Base-by-base conservation (phyloP, 177 flowering plant genomes). In the Vitis hybrid region DNA sequence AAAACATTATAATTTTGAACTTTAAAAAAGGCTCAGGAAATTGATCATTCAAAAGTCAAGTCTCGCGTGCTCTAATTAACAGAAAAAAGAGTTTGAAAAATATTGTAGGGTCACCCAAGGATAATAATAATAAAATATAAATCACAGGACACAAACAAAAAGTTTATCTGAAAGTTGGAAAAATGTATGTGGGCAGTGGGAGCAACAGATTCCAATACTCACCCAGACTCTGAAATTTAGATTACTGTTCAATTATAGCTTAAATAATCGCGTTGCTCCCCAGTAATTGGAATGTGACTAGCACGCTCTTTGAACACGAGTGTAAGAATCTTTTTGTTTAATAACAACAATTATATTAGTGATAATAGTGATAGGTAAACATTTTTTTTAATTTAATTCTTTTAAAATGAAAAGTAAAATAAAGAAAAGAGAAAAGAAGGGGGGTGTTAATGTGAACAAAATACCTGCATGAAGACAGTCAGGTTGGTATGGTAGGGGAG, bases 381-480 rank as follows among this genome's bases (percentile, higher is more conserved):
- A 0, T 38, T 38, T 38, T 7, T 5, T 38, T 38, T 7, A 38
- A 8, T 5, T 38, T 38, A 38, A 28, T 28, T 38, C 9, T 38
- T 38, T 38, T 53, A 38, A 2, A 18, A 47, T 17, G 66, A 17
- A 55, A 63, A 69, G n/a, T 60, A 33, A 55, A 18, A 58, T 18
- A 60, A 28, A 20, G 6, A 65, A 19, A 65, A 24, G 52, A 19
- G 7, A 50, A 38, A 51, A 55, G 59, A 62, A 59, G 59, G 10
- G 59, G n/a, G 11, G 22, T 18, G 31, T 13, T 2, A 31, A 17
- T 52, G 47, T 17, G 47, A 58, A 66, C 19, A 59, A 54, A 8
- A 73, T 72, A 84, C 86, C 87, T 83, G 88, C 86, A 78, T 83
- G 85, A 77, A 75, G 78, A 78, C 72, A 72, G 77, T 82, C 83